Percentiles rank a stretch among this genome's conserved stretches.
Evolutionary conservation across 1,284 basidiomycete genomes (phyloP).

Genomic region (Ceratobasidium sp.): DNA sequence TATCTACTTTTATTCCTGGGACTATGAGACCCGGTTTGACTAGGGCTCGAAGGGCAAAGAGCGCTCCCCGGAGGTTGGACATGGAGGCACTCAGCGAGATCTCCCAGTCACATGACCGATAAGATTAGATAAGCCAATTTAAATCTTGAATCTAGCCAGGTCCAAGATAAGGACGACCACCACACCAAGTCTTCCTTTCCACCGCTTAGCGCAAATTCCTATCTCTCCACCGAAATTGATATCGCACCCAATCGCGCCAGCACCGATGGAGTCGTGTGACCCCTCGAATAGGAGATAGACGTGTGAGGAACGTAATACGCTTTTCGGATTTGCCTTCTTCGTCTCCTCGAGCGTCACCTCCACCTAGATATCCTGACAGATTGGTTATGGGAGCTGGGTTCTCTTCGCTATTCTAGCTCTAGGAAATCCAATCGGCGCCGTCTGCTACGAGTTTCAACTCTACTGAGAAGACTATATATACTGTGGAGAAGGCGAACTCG

Average conservation of each 20-base stretch:
- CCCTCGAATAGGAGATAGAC: not conserved
- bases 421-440: too few species aligned
- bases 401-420: too few species aligned
- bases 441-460: too few species aligned
- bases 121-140: slow-evolving; percentile 4
- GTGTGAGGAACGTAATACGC: slow-evolving; percentile 10
- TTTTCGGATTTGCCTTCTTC: not conserved
- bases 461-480: too few species aligned
- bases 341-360: slow-evolving; percentile 6
- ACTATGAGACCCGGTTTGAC: slow-evolving; percentile 80
- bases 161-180: slow-evolving; percentile 1
- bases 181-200: slow-evolving; percentile 13
- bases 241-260: slow-evolving; percentile 12
- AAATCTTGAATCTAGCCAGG: not conserved
- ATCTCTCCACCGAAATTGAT: not conserved
- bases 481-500: too few species aligned
- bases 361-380: slow-evolving; percentile 2
- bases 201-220: slow-evolving; percentile 16
- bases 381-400: too few species aligned
- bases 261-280: slow-evolving; percentile 24
- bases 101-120: not conserved
- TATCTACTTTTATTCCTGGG: slow-evolving; percentile 79
- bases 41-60: slow-evolving; percentile 81
- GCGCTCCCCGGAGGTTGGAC: slow-evolving; percentile 77
- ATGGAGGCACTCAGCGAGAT: slow-evolving; percentile 4